A percentile compares a stretch with the other conserved stretches of the same genome.
phyloP scores from a whole-genome alignment of 2,329 filamentous ascomycete species.

The Fusarium mundagurra region DNA sequence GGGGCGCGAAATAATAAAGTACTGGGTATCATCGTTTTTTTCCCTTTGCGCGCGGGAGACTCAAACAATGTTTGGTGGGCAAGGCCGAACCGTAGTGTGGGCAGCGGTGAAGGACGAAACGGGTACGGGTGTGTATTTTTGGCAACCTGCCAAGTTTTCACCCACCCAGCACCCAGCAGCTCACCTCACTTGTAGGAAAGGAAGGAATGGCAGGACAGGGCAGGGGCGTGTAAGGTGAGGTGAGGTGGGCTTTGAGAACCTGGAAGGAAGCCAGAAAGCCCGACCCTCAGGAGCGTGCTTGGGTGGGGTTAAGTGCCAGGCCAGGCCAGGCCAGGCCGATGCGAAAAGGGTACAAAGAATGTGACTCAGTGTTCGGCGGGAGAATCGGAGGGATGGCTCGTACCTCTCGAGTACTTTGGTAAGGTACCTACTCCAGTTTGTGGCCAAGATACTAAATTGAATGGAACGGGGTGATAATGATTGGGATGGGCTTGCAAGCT shows the following conservation, averaged over 20 bases:
- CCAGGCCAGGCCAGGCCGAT: constrained; percentile 10
- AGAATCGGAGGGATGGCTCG: constrained; percentile 15
- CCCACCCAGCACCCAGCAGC: constrained; percentile 23
- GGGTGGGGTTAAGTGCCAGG: constrained; percentile 35
- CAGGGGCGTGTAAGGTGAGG: constrained; percentile 29
- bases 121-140: constrained; percentile 39
- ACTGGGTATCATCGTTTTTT: constrained; percentile 37
- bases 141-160: constrained; percentile 30
- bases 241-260: constrained; percentile 19
- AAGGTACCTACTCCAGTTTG: constrained; percentile 7
- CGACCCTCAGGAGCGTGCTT: constrained; percentile 16
- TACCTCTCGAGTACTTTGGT: constrained; percentile 30
- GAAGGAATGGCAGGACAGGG: constrained; percentile 5
- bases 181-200: constrained; percentile 18
- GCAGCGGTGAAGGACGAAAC: constrained; percentile 33
- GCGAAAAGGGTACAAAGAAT: constrained; percentile 16
- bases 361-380: constrained; percentile 31
- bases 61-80: constrained; percentile 43
- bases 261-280: constrained; percentile 22
- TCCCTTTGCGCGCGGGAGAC: constrained; percentile 34
- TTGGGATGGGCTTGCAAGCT: constrained; percentile 5
- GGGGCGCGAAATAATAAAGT: constrained; percentile 44
- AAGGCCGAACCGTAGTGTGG: constrained; percentile 32
- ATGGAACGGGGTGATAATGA: constrained; percentile 1
- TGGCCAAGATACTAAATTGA: neutral